Evolutionary conservation across 163 green algal species (phyloP).

Genomic region (Scenedesmus sp.): DNA sequence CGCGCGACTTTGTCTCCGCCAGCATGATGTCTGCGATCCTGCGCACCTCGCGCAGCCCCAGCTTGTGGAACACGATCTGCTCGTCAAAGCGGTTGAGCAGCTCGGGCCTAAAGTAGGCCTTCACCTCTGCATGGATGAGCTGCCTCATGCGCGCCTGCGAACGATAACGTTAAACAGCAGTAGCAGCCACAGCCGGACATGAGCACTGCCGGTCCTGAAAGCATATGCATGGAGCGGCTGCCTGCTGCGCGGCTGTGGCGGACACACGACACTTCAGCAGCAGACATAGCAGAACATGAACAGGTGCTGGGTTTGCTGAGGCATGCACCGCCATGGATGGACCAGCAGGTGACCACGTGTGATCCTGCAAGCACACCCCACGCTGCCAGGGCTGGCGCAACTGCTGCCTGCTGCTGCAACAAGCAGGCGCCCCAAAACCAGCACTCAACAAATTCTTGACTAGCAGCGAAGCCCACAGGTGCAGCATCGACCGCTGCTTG

Average conservation of each 20-base stretch:
- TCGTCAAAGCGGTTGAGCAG: slow-evolving; percentile 87
- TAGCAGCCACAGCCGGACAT: background rate
- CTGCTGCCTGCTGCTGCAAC: no score
- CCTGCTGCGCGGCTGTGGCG: no score
- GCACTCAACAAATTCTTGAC: background rate
- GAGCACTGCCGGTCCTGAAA: no score
- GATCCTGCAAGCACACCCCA: background rate
- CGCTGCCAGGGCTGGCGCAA: no score
- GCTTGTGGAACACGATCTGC: slow-evolving; percentile 83
- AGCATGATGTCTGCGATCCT: slow-evolving; percentile 74
- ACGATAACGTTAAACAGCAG: background rate
- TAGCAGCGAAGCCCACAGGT: background rate
- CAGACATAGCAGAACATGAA: background rate
- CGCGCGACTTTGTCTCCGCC: slow-evolving; percentile 62
- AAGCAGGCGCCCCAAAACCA: background rate
- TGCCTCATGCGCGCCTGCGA: slow-evolving; percentile 31
- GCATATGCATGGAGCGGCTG: no score
- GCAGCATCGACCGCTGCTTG: background rate
- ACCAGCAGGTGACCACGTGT: background rate
- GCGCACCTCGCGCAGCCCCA: slow-evolving; percentile 63
- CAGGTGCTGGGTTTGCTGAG: background rate
- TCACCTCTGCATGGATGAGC: slow-evolving; percentile 67
- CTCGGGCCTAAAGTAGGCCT: slow-evolving; percentile 89
- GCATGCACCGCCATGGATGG: background rate
- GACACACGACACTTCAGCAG: no score